Percentiles rank a stretch among this genome's conserved stretches.
Conservation (phyloP, 257 asterid genomes). For the Solanum chilense region DNA sequence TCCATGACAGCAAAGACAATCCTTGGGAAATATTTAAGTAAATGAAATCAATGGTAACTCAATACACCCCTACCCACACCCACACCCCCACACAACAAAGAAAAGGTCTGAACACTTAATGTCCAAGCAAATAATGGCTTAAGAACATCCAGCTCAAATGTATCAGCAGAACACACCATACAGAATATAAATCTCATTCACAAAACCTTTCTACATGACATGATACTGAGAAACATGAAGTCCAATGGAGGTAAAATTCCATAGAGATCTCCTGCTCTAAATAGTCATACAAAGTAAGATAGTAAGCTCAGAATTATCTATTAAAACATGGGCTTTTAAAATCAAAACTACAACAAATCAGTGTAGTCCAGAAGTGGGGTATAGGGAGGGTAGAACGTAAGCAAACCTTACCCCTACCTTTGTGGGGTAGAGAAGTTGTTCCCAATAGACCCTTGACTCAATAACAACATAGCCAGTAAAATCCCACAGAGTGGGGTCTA, state of each 20-base stretch:
- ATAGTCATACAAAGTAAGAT: neutral
- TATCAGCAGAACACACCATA: neutral
- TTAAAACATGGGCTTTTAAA: neutral
- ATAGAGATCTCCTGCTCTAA: neutral
- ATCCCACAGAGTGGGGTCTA: neutral
- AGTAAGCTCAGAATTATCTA: neutral
- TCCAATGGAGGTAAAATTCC: neutral
- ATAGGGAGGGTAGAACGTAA: neutral
- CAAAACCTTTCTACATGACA: neutral
- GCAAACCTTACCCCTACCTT: neutral
- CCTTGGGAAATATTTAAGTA: neutral
- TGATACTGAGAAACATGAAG: neutral
- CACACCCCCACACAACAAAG: neutral
- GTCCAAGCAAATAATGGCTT: neutral
- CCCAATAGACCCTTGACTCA: neutral
- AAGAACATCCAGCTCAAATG: neutral
- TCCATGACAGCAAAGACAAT: neutral
- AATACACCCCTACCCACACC: neutral
- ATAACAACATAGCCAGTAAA: neutral
- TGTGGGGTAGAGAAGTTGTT: neutral
- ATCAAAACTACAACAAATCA: neutral
- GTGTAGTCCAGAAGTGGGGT: neutral
- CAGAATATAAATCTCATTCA: neutral
- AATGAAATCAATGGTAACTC: neutral
- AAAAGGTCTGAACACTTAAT: neutral